Base-by-base conservation (phyloP, 805 yeast species). In the Candida endomychidarum region DNA sequence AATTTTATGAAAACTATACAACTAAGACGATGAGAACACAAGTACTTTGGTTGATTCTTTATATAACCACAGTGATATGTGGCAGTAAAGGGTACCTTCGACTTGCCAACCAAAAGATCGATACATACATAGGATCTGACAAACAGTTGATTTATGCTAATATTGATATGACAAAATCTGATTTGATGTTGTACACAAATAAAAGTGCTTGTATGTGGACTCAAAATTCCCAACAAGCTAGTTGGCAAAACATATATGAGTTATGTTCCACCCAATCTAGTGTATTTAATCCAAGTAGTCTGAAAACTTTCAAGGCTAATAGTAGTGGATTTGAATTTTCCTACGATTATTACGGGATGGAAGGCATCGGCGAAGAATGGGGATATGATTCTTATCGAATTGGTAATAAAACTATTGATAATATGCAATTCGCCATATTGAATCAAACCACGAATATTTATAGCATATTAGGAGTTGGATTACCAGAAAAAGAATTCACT, bases 401-500 rank as follows among this genome's bases (percentile, higher is more conserved):
- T 38, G 78, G 80, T 30, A 76, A 69, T 36, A 58, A 71, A 9
- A 59, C 68, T 2, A 64, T 86, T 9, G 45, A 65, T 0, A 63
- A 69, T 41, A 63, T 84, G 26, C 77, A 86, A 3, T 74, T 89
- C 58, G 96, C 95, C 1, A 78, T 88, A 17, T 93, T 86, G 2
- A 78, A 78, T 53, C 59, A 61, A 29, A 76, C 87, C 2, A 77
- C 79, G 45, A 78, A 89, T 3, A 58, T 78, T 6, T 63, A 74
- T 43, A 91, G 95, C 40, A 90, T 86, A 16, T 60, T 86, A 30
- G 89, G 90, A 17, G 77, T 86, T 44, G 91, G 93, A 6, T 67
- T 83, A 37, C 63, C 76, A 3, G 83, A 78, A 7, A 68, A 85
- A 37, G 96, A 88, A 58, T 67, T 77, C 3, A 83, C 91, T 1